Evolutionary conservation across 2,329 filamentous ascomycete genomes (phyloP), one percentile per base, ranked within the genome.

Genomic region (Alternaria longipes): DNA sequence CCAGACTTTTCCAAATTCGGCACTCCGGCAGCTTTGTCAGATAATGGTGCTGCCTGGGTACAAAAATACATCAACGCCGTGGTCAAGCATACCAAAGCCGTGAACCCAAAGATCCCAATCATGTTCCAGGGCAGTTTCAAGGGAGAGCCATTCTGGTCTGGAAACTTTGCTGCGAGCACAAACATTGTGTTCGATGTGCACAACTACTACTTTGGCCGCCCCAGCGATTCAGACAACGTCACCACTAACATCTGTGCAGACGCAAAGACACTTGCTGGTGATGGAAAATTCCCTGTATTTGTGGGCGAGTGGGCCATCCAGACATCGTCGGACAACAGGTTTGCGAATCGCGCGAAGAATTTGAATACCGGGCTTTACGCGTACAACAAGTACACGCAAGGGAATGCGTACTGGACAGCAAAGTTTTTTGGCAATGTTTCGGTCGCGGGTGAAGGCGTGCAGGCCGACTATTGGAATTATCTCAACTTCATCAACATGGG

Each of bases 1-100:
- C 49, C 28, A 0, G 62, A 77, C 60, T 64, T 79, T 32, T 58
- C 66, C 9, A 69, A 56, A 22, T 79, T 80, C 50, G 77, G 69
- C 26, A 73, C 71, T 2, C 62, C 74, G 2, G 71, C 71, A 12
- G 74, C 71, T 9, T 67, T 80, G 5, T 69, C 74, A 2, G 65
- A 68, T 9, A 65, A 60, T 18, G 76, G 71, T 30, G 67, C 70
- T 14, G 66, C 64, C 30, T 80, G 74, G 74, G 67, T 78, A 5
- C 64, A 69, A 20, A 74, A 68, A 8, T 80, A 79, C 68, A 70
- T 79, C 50, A 54, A 60, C 22, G 64, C 54, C 7, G 68, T 71
- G 4, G 11, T 67, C 14, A 3, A 34, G 26, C 54, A 55, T 11
- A 47, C 76, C 22, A 63, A 63, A 9, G 66, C 67, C 11, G 42